phyloP scores from a whole-genome alignment of 306 rosid genomes.

The Datisca glomerata region DNA sequence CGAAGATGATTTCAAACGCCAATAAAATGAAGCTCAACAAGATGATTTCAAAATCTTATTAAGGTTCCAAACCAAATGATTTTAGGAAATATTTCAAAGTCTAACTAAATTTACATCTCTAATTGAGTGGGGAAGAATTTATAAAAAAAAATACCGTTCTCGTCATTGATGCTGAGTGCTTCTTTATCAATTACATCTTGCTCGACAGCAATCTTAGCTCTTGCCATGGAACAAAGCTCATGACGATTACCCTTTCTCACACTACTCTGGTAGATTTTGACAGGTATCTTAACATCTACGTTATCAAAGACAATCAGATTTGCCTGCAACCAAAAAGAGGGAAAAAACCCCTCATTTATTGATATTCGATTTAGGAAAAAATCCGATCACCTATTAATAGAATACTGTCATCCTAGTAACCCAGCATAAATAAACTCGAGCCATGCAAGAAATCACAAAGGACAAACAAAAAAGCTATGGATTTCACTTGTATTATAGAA shows the following conservation, averaged over 20 bases:
- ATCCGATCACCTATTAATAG: too few species aligned
- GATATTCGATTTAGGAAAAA: too few species aligned
- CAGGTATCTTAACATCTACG: conserved; percentile 11
- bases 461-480: not conserved
- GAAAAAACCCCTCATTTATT: not conserved
- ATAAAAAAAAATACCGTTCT: conserved; percentile 27
- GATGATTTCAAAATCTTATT: not conserved
- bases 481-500: not conserved
- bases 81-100: too few species aligned
- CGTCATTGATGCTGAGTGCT: conserved; percentile 17
- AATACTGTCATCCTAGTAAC: too few species aligned
- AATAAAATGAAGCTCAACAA: too few species aligned
- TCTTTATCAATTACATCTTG: conserved; percentile 45
- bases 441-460: not conserved
- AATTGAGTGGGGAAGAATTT: too few species aligned
- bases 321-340: conserved; percentile 21
- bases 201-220: conserved; percentile 38
- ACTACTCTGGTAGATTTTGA: conserved; percentile 17
- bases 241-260: conserved; percentile 22
- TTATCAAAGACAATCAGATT: conserved; percentile 17
- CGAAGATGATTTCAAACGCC: too few species aligned
- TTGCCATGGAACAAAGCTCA: conserved; percentile 19
- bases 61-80: not conserved
- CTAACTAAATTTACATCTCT: too few species aligned
- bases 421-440: too few species aligned